Evolutionary conservation across 2,329 filamentous ascomycete genomes (phyloP).

Genomic region (Trichoderma semiorbis): DNA sequence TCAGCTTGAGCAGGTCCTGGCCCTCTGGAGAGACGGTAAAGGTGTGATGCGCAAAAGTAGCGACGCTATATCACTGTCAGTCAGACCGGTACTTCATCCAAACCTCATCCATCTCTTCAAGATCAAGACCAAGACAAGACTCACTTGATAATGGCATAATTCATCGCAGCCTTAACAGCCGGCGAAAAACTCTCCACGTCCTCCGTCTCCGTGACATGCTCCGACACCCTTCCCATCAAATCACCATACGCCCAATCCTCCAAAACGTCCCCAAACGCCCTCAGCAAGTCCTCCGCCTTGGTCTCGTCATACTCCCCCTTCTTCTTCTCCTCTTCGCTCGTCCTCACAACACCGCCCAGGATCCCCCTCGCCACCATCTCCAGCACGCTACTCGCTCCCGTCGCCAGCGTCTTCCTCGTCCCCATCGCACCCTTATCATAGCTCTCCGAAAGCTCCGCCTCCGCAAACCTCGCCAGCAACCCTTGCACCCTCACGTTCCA

Average conservation of each 20-base stretch:
- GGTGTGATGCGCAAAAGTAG: constrained; percentile 70
- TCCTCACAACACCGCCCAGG: constrained; percentile 50
- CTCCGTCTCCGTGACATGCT: constrained; percentile 56
- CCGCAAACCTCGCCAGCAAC: constrained; percentile 58
- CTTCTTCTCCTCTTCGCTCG: not conserved
- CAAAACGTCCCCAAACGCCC: constrained; percentile 65
- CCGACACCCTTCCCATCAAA: constrained; percentile 62
- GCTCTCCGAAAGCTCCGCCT: constrained; percentile 71
- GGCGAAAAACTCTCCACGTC: constrained; percentile 62
- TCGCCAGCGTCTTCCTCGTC: constrained; percentile 70
- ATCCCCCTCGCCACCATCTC: constrained; percentile 66
- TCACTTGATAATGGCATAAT: constrained; percentile 68
- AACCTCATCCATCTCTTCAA: not conserved
- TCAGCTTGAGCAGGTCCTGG: constrained; percentile 66
- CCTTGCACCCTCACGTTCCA: constrained; percentile 61
- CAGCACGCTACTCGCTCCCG: constrained; percentile 65
- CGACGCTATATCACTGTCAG: constrained; percentile 50
- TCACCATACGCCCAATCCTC: constrained; percentile 66
- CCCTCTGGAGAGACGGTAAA: constrained; percentile 73
- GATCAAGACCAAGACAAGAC: constrained; percentile 26
- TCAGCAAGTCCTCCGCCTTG: constrained; percentile 57
- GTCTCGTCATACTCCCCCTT: constrained; percentile 51
- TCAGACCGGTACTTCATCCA: not conserved
- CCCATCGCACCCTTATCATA: constrained; percentile 77
- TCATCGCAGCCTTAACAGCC: constrained; percentile 60